Evolutionary conservation across 2,329 filamentous ascomycete species (phyloP).

Genomic region (Claviceps arundinis): DNA sequence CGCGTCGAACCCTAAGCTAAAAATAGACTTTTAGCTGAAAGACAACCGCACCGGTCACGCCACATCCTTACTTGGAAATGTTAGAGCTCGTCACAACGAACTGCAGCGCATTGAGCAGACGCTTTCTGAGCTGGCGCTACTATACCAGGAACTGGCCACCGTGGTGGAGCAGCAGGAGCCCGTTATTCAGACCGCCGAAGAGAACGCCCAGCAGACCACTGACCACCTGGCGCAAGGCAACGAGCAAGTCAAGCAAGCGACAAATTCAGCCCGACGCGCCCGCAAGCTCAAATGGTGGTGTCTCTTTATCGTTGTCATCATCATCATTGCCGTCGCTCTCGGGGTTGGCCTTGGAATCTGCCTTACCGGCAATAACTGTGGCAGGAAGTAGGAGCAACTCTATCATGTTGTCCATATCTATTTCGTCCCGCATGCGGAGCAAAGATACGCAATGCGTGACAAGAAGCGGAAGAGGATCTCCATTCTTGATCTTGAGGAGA

Average conservation of each 20-base stretch:
- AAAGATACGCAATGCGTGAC: background rate
- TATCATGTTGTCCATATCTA: background rate
- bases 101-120: slow-evolving; percentile 69
- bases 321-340: slow-evolving; percentile 40
- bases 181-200: slow-evolving; percentile 47
- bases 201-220: slow-evolving; percentile 51
- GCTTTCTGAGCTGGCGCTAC: slow-evolving; percentile 51
- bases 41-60: slow-evolving; percentile 64
- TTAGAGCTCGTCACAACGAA: slow-evolving; percentile 72
- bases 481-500: background rate
- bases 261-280: slow-evolving; percentile 49
- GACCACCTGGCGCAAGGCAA: slow-evolving; percentile 57
- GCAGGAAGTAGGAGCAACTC: background rate
- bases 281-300: slow-evolving; percentile 78
- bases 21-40: slow-evolving; percentile 41
- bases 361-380: slow-evolving; percentile 16
- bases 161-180: slow-evolving; percentile 60
- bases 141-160: slow-evolving; percentile 65
- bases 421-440: background rate
- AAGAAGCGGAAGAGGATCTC: background rate
- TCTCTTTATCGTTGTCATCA: slow-evolving; percentile 45
- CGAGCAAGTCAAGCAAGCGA: slow-evolving; percentile 54
- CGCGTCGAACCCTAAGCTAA: background rate
- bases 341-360: slow-evolving; percentile 41
- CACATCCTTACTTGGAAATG: slow-evolving; percentile 59